A percentile compares a stretch with the other conserved stretches of the same genome.
Conservation (phyloP, 805 yeast genomes). For the Cyberlindnera bimundalis region DNA sequence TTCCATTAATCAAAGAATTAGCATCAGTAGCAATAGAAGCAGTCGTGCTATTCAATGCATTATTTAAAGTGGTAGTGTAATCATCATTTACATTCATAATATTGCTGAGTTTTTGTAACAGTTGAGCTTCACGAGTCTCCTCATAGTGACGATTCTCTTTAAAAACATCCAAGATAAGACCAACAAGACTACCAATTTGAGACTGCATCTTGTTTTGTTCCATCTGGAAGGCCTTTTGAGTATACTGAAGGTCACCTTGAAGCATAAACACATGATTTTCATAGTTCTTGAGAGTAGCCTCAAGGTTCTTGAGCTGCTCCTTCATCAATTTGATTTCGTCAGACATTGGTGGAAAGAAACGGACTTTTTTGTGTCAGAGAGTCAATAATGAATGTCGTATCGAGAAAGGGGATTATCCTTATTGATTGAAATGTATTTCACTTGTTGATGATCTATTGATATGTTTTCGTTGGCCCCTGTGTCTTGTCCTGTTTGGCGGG, state of each 20-base stretch:
- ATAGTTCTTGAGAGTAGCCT: slow-evolving; percentile 22
- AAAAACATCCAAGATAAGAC: slow-evolving; percentile 22
- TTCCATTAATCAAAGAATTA: slow-evolving; percentile 22
- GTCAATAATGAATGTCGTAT: too few relatives aligned
- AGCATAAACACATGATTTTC: slow-evolving; percentile 25
- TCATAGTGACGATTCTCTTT: slow-evolving; percentile 26
- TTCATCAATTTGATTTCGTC: slow-evolving; percentile 26
- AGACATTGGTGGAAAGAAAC: slow-evolving; percentile 7
- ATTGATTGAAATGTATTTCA: too few relatives aligned
- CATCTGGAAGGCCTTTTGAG: slow-evolving; percentile 24
- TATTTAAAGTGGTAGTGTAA: slow-evolving; percentile 14
- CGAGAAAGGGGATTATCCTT: too few relatives aligned
- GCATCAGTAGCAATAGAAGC: slow-evolving; percentile 15
- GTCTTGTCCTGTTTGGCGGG: too few relatives aligned
- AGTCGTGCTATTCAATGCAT: slow-evolving; percentile 8
- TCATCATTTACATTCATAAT: slow-evolving; percentile 23
- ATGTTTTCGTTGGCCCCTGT: too few relatives aligned
- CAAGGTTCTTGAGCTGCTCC: slow-evolving; percentile 26
- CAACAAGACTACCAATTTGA: slow-evolving; percentile 25
- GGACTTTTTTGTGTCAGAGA: too few relatives aligned
- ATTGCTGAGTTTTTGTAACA: slow-evolving; percentile 23
- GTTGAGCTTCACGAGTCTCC: slow-evolving; percentile 22
- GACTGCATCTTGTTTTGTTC: slow-evolving; percentile 26
- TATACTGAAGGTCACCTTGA: slow-evolving; percentile 25
- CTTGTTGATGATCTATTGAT: too few relatives aligned